Conservation (phyloP, 2,329 filamentous ascomycete genomes). For the Verticillium zaregamsianum region DNA sequence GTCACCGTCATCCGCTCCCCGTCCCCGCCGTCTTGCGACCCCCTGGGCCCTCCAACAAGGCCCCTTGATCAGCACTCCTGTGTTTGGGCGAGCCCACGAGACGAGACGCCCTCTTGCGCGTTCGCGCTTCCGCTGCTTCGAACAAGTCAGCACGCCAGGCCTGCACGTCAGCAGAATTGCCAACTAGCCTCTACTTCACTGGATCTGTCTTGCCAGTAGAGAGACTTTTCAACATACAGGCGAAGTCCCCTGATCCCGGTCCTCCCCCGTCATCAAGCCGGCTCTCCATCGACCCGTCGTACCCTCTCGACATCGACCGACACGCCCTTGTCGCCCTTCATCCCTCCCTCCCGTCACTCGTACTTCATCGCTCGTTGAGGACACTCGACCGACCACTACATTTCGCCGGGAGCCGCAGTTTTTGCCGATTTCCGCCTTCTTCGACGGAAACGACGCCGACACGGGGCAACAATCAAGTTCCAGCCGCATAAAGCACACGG, state of each 20-base stretch:
- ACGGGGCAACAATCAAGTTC: neutral
- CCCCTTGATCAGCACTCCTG: conserved; percentile 1
- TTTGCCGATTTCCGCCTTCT: neutral
- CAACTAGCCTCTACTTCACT: neutral
- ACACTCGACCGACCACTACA: no score
- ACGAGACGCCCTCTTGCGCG: neutral
- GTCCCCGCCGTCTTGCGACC: neutral
- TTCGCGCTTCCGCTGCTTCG: neutral
- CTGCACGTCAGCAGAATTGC: neutral
- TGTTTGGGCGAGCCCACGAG: neutral
- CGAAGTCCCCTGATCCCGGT: neutral
- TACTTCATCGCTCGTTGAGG: no score
- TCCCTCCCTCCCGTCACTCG: no score
- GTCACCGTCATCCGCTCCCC: neutral
- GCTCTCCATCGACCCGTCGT: neutral
- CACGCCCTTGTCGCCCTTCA: no score
- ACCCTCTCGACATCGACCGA: neutral
- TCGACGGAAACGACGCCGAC: neutral
- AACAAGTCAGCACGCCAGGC: neutral
- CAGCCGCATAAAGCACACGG: neutral
- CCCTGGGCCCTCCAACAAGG: neutral
- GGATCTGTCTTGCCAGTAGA: neutral
- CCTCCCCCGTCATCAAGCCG: neutral
- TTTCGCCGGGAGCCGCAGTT: no score
- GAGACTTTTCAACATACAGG: neutral